A percentile compares a stretch with the other conserved stretches of the same genome.
Evolutionary conservation across 148 eudicot species (phyloP).

Genomic region (Oxyria digyna): DNA sequence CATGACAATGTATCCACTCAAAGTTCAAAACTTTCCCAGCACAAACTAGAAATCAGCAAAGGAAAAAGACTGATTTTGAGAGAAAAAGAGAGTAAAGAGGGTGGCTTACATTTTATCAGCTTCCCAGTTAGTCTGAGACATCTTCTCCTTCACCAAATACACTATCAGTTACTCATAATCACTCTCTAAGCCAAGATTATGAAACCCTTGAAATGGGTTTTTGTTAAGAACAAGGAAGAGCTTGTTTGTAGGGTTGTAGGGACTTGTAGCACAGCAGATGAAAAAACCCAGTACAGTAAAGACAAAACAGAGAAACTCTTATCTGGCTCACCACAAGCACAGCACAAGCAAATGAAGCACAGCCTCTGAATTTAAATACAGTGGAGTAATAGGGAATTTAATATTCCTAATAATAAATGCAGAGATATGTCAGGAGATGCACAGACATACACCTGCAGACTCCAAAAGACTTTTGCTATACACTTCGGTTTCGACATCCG

Average conservation of each 20-base stretch:
- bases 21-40: background rate
- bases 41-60: background rate
- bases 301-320: background rate
- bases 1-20: background rate
- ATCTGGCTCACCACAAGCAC: background rate
- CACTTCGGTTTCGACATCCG: slow-evolving; percentile 1
- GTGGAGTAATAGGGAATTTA: background rate
- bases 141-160: slow-evolving; percentile 1
- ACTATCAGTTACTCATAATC: slow-evolving; percentile 7
- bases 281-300: slow-evolving; percentile 2
- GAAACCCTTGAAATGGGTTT: slow-evolving; percentile 2
- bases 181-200: background rate
- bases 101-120: slow-evolving; percentile 15
- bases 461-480: background rate
- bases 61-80: background rate
- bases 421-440: background rate
- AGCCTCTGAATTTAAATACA: background rate
- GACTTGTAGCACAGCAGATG: background rate
- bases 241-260: background rate
- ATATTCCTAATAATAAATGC: background rate
- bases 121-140: slow-evolving; percentile 19
- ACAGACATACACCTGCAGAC: slow-evolving; percentile 1
- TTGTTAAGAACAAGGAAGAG: background rate
- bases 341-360: too few relatives aligned
- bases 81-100: background rate